phyloP scores from a whole-genome alignment of 352 stramenopile species.

The Phytophthora pluvialis region DNA sequence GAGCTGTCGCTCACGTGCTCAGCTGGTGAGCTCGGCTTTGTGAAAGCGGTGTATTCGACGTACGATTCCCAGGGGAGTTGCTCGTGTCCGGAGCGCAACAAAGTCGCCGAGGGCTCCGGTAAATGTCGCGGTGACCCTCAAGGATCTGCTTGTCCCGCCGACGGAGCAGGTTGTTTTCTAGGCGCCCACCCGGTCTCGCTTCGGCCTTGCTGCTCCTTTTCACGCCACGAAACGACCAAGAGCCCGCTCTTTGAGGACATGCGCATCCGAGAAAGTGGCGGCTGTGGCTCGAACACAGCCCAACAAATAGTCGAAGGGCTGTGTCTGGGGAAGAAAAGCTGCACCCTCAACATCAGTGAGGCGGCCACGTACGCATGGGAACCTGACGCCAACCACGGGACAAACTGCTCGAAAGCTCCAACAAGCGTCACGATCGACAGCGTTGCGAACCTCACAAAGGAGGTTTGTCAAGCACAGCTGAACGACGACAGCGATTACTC shows the following conservation, averaged over 20 bases:
- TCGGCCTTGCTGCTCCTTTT: constrained; percentile 65
- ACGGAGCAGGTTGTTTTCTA: constrained; percentile 68
- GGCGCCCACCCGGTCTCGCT: constrained; percentile 70
- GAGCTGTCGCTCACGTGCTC: constrained; percentile 67
- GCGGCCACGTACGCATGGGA: constrained; percentile 65
- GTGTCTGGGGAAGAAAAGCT: constrained; percentile 75
- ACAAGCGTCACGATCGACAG: constrained; percentile 36
- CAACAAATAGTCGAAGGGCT: constrained; percentile 76
- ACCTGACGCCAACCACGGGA: constrained; percentile 44
- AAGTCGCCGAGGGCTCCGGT: constrained; percentile 61
- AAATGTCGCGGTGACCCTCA: constrained; percentile 50
- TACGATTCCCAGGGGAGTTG: constrained; percentile 68
- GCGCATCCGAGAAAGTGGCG: constrained; percentile 47
- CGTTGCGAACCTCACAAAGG: constrained; percentile 33
- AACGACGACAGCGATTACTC: constrained; percentile 68
- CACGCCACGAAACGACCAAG: constrained; percentile 36
- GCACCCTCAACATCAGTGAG: constrained; percentile 70
- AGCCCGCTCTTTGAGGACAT: constrained; percentile 60
- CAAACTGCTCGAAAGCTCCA: constrained; percentile 39
- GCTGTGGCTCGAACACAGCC: constrained; percentile 51
- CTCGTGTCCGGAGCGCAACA: constrained; percentile 69
- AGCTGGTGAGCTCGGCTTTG: constrained; percentile 73
- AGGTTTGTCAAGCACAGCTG: constrained; percentile 47
- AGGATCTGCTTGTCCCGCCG: constrained; percentile 44
- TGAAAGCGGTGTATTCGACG: constrained; percentile 81